Evolutionary conservation across 169 alveolate species (phyloP), one percentile per base, ranked within the genome.

Genomic region (Babesia caballi): DNA sequence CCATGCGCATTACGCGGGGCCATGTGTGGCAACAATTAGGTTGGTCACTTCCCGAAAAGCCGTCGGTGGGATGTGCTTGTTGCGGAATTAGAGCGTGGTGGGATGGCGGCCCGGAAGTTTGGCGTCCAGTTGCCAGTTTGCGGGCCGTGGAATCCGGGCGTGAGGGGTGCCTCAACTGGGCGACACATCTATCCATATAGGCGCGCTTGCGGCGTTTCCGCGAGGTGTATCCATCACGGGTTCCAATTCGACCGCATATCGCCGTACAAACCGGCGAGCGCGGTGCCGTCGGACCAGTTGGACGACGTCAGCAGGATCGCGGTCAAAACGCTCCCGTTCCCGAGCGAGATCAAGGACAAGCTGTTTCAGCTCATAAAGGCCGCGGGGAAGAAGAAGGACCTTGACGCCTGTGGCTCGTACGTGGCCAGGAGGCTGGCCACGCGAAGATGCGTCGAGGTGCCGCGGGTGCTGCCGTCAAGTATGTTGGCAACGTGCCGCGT

Each of bases 371-470:
- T 88, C 33, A 75, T 85, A 11, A 88, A 88, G 69, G 73, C 69
- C 17, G 82, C 73, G 23, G 61, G 74, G 32, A 88, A 77, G 83
- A 92, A 91, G 73, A 82, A 76, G 60, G 94, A 89, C 58, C 35
- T 92, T 49, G 96, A 92, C 52, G 83, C 83, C 51, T 67, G 84
- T 57, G 95, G 94, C 4, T 46, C 85, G 6, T 85, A 66, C 70
- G 56, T 92, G 41, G 67, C 90, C 30, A 82, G 66, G 21, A 58
- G 88, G 63, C 32, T 77, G 4, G 85, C 94, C 8, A 71, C 92
- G 33, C 66, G 96, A 53, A 81, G 85, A 21, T 85, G 92, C 33
- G 95, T 81, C 12, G 95, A 91, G 53, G 81, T 91, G 21, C 96
- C 96, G 25, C 59, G 94, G 36, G 86, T 89, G 25, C 70, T 86